A percentile compares a stretch with the other conserved stretches of the same genome.
phyloP scores from a whole-genome alignment of 2,329 filamentous ascomycete genomes.

The Aspergillus tubingensis region DNA sequence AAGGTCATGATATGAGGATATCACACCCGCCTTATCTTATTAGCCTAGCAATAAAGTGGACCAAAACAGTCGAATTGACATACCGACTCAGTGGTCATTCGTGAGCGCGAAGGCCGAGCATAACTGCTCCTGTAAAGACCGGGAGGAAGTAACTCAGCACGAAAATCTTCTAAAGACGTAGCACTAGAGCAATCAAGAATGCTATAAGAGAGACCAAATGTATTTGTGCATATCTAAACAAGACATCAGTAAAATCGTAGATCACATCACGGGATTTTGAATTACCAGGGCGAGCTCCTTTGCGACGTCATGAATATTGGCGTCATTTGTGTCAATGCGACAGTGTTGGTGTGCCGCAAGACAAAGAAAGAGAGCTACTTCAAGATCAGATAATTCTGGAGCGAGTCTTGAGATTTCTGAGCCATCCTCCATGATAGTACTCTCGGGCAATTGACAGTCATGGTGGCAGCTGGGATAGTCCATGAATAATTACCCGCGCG shows the following conservation, averaged over 20 bases:
- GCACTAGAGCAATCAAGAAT: conserved; percentile 71
- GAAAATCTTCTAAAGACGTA: conserved; percentile 81
- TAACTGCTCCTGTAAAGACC: conserved; percentile 22
- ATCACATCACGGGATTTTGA: not conserved
- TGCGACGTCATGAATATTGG: conserved; percentile 66
- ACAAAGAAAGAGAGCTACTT: conserved; percentile 81
- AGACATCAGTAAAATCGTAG: not conserved
- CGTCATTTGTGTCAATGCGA: conserved; percentile 72
- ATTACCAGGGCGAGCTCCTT: conserved; percentile 71
- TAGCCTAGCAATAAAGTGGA: not conserved
- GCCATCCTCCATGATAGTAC: conserved; percentile 18
- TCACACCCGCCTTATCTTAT: not conserved
- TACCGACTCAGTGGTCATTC: conserved; percentile 3
- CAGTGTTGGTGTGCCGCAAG: conserved; percentile 83
- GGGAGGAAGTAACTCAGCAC: conserved; percentile 63
- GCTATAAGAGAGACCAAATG: conserved; percentile 71
- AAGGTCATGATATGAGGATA: not conserved
- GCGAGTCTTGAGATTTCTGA: conserved; percentile 64
- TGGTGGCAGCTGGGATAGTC: conserved; percentile 3
- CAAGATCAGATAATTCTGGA: conserved; percentile 79
- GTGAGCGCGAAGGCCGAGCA: not conserved
- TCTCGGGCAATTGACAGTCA: conserved; percentile 2
- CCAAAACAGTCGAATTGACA: conserved; percentile 17
- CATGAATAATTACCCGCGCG: not conserved
- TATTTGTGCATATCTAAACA: conserved; percentile 64